Conservation (phyloP, 2,329 filamentous ascomycete species). For the Aureobasidium vineae region DNA sequence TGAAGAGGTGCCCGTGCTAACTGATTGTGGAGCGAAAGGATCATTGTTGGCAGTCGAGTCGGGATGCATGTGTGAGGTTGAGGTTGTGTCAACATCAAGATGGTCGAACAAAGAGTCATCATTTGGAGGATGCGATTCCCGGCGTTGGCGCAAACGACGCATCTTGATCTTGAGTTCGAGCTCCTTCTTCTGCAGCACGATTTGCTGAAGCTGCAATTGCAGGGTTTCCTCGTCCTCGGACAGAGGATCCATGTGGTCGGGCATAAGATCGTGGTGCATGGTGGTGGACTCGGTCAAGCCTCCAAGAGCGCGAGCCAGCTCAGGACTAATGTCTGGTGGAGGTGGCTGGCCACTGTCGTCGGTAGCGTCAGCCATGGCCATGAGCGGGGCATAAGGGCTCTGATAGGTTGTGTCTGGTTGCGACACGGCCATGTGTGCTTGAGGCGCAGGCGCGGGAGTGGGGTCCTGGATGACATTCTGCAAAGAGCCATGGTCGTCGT, state of each 20-base stretch:
- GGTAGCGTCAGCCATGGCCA: constrained; percentile 32
- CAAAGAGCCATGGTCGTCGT: constrained; percentile 22
- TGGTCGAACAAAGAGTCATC: constrained; percentile 17
- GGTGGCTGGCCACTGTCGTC: constrained; percentile 28
- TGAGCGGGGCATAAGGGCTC: constrained; percentile 38
- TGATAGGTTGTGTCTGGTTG: constrained; percentile 33
- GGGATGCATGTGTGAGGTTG: constrained; percentile 1
- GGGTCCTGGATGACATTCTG: constrained; percentile 28
- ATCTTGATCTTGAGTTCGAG: constrained; percentile 41
- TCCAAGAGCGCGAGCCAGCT: constrained; percentile 25
- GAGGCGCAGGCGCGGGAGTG: constrained; percentile 7
- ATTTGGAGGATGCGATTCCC: constrained; percentile 19
- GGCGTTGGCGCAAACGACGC: constrained; percentile 34
- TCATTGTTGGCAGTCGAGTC: constrained; percentile 22
- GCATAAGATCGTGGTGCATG: constrained; percentile 24
- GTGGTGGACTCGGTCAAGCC: constrained; percentile 8
- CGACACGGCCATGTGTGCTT: constrained; percentile 7
- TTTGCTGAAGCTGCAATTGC: constrained; percentile 40
- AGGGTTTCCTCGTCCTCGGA: constrained; percentile 40
- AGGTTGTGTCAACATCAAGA: constrained; percentile 2
- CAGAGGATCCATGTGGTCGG: constrained; percentile 29
- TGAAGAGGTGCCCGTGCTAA: neutral
- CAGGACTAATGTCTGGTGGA: constrained; percentile 29
- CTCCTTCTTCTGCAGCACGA: constrained; percentile 40
- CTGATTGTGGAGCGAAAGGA: constrained; percentile 9